Conservation (phyloP, 768 basidiomycete genomes). For the Suillus cothurnatus region DNA sequence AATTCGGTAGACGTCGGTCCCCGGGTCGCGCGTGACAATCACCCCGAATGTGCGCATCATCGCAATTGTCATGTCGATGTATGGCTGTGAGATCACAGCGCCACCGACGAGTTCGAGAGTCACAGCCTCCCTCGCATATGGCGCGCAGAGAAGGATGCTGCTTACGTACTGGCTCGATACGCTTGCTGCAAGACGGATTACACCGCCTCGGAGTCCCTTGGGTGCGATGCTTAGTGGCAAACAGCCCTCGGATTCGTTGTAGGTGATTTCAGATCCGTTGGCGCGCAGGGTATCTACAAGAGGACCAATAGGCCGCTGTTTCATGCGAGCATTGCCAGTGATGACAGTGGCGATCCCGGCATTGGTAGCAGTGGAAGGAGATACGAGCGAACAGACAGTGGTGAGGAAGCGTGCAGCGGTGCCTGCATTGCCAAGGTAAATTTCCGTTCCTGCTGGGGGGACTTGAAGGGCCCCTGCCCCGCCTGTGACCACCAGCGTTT, state of each 20-base stretch:
- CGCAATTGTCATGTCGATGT: constrained; percentile 99
- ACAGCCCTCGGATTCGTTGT: constrained; percentile 79
- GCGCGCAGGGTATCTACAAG: constrained; percentile 85
- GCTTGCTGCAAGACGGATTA: constrained; percentile 86
- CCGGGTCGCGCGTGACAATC: constrained; percentile 65
- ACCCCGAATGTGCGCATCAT: constrained; percentile 97
- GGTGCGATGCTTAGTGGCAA: constrained; percentile 87
- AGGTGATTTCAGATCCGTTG: constrained; percentile 80
- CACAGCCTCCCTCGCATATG: constrained; percentile 84
- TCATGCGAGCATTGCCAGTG: constrained; percentile 98
- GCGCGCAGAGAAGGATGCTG: constrained; percentile 94
- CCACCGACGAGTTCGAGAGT: constrained; percentile 91
- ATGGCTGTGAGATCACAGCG: constrained; percentile 96
- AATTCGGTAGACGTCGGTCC: constrained; percentile 82
- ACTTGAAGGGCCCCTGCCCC: constrained; percentile 79
- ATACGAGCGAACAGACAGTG: constrained; percentile 91
- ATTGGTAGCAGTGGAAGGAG: constrained; percentile 41
- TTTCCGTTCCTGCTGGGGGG: constrained; percentile 78
- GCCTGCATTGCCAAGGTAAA: constrained; percentile 97
- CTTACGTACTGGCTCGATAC: constrained; percentile 99
- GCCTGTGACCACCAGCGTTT: constrained; percentile 90
- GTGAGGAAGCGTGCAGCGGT: constrained; percentile 98
- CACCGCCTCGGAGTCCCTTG: constrained; percentile 78
- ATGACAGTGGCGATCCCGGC: constrained; percentile 65
- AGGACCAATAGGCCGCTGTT: constrained; percentile 95